Base-by-base conservation (phyloP, 768 basidiomycete genomes). In the Boletellus ananiceps region DNA sequence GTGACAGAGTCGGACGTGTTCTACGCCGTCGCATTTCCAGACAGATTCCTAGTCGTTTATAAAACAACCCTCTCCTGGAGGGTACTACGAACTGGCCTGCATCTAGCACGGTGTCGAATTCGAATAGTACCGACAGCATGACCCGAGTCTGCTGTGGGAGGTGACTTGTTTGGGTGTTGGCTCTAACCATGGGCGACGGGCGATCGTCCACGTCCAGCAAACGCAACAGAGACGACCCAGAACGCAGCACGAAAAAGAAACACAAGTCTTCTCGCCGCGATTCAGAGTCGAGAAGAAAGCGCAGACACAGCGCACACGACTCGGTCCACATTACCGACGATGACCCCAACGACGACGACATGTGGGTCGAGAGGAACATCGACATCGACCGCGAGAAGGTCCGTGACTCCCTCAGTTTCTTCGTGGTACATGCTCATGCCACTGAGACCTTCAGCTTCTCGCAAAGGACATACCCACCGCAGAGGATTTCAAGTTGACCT, bases 361-460 rank as follows among this genome's bases (percentile, higher is more conserved):
- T 90, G 71, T 93, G 92, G 92, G 78, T 84, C 19, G 93, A 93
- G 72, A 91, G 89, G 74, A 88, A 89, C 57, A 82, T 91, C 33
- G 83, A 83, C 60, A 78, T 83, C 71, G 85, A 85, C 45, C 83
- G 86, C 15, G 85, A 88, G 67, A 73, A 75, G 62, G 88, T 90
- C 63, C 57, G 82, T 76, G 7, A 25, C 23, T 11, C 19, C 2
- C 12, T n/a, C 15, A 0, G 29, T 25, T 27, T 4, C 16, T 50
- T 27, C 37, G 7, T 31, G 31, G 25, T 32, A 50, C 38, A 40
- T 49, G 42, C 40, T 53, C 32, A 48, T 47, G 29, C 44, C 55
- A 44, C 13, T 11, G 27, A 40, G 34, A 3, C 32, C 32, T 34
- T 39, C 53, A 88, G 85, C 74, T 79, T 27, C 72, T 86, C 45